Base-by-base conservation (phyloP, 768 basidiomycete genomes). In the Boletus barrowsii region DNA sequence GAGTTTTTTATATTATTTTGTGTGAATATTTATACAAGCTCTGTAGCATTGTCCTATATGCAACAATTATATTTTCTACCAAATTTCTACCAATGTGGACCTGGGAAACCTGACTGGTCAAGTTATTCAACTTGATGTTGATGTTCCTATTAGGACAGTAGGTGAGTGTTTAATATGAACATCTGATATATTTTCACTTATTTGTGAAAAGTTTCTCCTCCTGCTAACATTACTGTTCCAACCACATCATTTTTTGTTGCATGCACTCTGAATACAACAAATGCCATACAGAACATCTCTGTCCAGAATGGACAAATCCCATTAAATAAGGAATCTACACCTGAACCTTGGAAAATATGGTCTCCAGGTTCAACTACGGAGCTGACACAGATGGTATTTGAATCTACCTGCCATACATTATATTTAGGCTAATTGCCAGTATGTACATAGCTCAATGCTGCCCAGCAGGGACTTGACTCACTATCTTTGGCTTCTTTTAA, bases 321-420 rank as follows among this genome's bases (percentile, higher is more conserved):
- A 13, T 15, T 10, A 4, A 17, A 10, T 10, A n/a, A 47, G 4
- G 33, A 11, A 47, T n/a, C 17, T 18, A 14, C 35, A 32, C 1
- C 11, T 44, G 36, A 7, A 13, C 3, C 49, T 9, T 58, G 56
- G 56, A 40, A 18, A 1, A 29, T 54, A 18, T 60, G 56, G 56
- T 49, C 47, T 44, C 45, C 53, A 40, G 42, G 41, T 30, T 10
- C 15, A 18, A 50, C 10, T 2, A 49, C 52, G 42, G 37, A 54
- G 17, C 17, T 47, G 11, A 43, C 55, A 13, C 40, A 32, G 11
- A 5, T 26, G n/a, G 55, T 47, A 36, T 26, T 48, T 22, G 6
- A 37, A 14, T 24, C 6, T 18, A 11, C 22, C n/a, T 48, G 10
- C 17, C 8, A n/a, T 39, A 13, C 2, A 47, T 29, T 29, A 5